Percentiles rank a stretch among this genome's conserved stretches.
These are phyloP conservation scores for Penicillium polonicum DNA, from an alignment of 2,329 filamentous ascomycete species.

Conservation along the genomic window DNA sequence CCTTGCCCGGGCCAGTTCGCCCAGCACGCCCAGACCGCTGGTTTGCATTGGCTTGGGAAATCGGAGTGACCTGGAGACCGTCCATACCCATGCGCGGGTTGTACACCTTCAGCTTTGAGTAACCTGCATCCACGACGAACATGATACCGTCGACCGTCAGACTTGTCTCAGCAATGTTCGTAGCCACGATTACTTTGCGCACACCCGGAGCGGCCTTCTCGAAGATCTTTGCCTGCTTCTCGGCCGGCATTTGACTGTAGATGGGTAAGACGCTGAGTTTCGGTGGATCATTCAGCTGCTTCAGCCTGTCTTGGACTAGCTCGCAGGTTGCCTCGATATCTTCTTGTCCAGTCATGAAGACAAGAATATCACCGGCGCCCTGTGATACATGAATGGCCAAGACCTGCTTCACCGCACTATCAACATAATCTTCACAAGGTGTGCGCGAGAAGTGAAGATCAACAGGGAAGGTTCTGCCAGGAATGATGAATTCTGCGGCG, in stretches of 20 bases:
- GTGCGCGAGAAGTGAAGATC: slow-evolving; percentile 94
- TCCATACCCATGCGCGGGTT: slow-evolving; percentile 99
- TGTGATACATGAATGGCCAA: slow-evolving; percentile 95
- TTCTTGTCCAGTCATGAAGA: slow-evolving; percentile 99
- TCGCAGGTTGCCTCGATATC: slow-evolving; percentile 98
- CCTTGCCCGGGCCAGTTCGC: slow-evolving; percentile 90
- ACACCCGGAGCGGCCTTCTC: slow-evolving; percentile 86
- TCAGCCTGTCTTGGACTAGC: slow-evolving; percentile 80
- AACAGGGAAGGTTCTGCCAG: slow-evolving; percentile 92
- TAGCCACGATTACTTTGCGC: slow-evolving; percentile 95
- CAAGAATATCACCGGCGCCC: slow-evolving; percentile 86
- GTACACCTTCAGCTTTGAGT: slow-evolving; percentile 97
- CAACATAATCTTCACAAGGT: slow-evolving; percentile 96
- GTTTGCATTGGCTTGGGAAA: slow-evolving; percentile 92
- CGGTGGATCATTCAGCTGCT: slow-evolving; percentile 87
- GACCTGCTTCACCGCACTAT: slow-evolving; percentile 93
- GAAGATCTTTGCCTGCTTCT: slow-evolving; percentile 96
- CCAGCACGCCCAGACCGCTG: slow-evolving; percentile 93
- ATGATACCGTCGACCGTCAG: slow-evolving; percentile 98
- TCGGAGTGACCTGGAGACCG: slow-evolving; percentile 93
- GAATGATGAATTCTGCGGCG: slow-evolving; percentile 94
- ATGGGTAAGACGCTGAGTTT: slow-evolving; percentile 94
- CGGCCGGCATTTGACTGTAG: slow-evolving; percentile 99
- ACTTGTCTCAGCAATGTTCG: slow-evolving; percentile 97
- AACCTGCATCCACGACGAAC: slow-evolving; percentile 96